These are phyloP conservation scores for Vararia minispora DNA, from an alignment of 768 basidiomycete genomes.

Conservation along the genomic window DNA sequence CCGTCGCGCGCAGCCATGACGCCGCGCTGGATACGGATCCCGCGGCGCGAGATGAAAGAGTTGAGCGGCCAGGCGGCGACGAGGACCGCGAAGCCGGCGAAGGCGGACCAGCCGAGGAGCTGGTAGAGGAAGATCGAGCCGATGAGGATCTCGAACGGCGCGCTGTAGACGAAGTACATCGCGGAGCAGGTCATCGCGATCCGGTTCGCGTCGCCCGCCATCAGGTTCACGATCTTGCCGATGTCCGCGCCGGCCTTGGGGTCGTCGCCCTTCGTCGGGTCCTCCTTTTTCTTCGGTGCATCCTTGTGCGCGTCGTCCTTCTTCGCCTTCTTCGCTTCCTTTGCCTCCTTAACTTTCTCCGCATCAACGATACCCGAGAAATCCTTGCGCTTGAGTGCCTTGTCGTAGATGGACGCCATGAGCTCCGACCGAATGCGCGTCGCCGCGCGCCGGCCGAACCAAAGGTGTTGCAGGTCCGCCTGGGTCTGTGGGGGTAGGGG, in stretches of 20 bases:
- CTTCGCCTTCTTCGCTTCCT: conserved; percentile 17
- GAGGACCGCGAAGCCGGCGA: conserved; percentile 64
- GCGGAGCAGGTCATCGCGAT: conserved; percentile 42
- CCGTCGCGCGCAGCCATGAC: conserved; percentile 54
- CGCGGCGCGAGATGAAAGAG: conserved; percentile 47
- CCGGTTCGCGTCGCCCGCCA: conserved; percentile 69
- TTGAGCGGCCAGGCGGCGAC: conserved; percentile 63
- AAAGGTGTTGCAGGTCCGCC: conserved; percentile 65
- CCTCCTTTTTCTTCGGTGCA: conserved; percentile 12
- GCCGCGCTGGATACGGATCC: conserved; percentile 50
- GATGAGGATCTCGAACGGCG: conserved; percentile 70
- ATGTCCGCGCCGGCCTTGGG: conserved; percentile 73
- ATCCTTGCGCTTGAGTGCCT: conserved; percentile 74
- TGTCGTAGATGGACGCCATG: conserved; percentile 83
- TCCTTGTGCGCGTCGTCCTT: too few species aligned
- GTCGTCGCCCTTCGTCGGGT: conserved; percentile 27
- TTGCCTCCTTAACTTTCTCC: conserved; percentile 24
- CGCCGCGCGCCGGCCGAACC: conserved; percentile 67
- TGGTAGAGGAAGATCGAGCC: conserved; percentile 68
- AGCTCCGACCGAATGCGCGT: conserved; percentile 69
- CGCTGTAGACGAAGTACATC: conserved; percentile 59
- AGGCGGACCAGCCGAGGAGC: conserved; percentile 63
- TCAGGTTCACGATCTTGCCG: conserved; percentile 85
- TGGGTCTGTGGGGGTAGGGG: conserved; percentile 16
- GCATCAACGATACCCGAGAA: conserved; percentile 66